Conservation (phyloP, 768 basidiomycete species). For the Mycena olivaceomarginata region DNA sequence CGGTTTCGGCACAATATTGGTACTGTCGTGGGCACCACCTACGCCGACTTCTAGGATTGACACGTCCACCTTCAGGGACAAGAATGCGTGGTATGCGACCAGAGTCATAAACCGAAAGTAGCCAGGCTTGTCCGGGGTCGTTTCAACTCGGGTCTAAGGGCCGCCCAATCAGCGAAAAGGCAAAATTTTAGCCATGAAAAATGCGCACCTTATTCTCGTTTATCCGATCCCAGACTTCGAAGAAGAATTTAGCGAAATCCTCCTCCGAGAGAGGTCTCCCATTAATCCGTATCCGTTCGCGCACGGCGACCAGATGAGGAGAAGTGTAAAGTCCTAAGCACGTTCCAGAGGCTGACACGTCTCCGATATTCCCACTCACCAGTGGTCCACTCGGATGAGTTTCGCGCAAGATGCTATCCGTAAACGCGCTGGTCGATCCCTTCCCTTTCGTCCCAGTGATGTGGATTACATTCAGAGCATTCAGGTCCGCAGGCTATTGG, state of each 20-base stretch:
- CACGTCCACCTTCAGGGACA: conserved; percentile 88
- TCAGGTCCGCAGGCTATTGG: conserved; percentile 86
- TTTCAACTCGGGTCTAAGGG: conserved; percentile 66
- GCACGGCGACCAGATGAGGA: conserved; percentile 95
- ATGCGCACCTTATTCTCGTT: conserved; percentile 75
- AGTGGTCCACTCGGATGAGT: conserved; percentile 83
- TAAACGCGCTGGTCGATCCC: conserved; percentile 97
- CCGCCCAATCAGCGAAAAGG: conserved; percentile 9
- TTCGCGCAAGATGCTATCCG: conserved; percentile 89
- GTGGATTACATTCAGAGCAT: conserved; percentile 94
- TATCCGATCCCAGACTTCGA: conserved; percentile 95
- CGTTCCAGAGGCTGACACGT: conserved; percentile 12
- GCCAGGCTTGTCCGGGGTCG: conserved; percentile 84
- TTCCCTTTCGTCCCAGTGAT: conserved; percentile 99
- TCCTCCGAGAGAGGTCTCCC: conserved; percentile 93
- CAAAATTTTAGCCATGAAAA: neutral
- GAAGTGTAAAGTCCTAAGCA: conserved; percentile 93
- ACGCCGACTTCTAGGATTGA: conserved; percentile 98
- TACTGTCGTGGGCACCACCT: conserved; percentile 95
- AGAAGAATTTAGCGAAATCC: conserved; percentile 93
- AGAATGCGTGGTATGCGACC: conserved; percentile 93
- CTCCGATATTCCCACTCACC: conserved; percentile 68
- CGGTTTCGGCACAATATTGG: conserved; percentile 95
- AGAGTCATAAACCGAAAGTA: conserved; percentile 97
- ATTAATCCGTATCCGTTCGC: conserved; percentile 96